Conservation (phyloP, 805 yeast species). For the Brettanomyces custersianus region DNA sequence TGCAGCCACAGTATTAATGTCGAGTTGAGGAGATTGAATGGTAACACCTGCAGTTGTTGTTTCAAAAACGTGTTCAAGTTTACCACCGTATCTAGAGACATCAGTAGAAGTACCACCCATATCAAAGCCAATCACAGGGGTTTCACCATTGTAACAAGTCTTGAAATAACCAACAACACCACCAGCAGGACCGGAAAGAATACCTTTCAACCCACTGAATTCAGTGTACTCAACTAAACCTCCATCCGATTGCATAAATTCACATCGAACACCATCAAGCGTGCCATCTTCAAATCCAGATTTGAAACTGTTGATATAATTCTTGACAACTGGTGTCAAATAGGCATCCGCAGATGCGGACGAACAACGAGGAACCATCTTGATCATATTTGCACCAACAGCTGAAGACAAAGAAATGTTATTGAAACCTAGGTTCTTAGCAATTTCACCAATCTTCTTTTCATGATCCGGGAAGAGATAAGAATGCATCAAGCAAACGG, state of each 20-base stretch:
- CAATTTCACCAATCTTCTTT: constrained; percentile 45
- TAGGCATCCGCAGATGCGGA: constrained; percentile 79
- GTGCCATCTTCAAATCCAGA: constrained; percentile 50
- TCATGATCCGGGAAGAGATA: constrained; percentile 72
- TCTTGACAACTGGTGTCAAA: constrained; percentile 67
- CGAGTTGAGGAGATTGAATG: constrained; percentile 77
- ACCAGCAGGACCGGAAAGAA: constrained; percentile 95
- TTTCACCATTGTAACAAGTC: constrained; percentile 56
- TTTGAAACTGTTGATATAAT: constrained; percentile 53
- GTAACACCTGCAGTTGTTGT: constrained; percentile 78
- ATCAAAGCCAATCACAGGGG: constrained; percentile 71
- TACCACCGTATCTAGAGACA: constrained; percentile 67
- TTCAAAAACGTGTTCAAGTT: constrained; percentile 71
- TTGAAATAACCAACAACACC: constrained; percentile 91
- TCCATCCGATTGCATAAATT: constrained; percentile 96
- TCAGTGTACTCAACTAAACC: constrained; percentile 79
- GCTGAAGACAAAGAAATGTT: constrained; percentile 62
- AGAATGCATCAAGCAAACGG: constrained; percentile 64
- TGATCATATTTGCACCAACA: constrained; percentile 67
- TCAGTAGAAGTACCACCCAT: constrained; percentile 93
- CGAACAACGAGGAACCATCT: constrained; percentile 64
- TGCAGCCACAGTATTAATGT: constrained; percentile 76
- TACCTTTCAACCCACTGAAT: constrained; percentile 83
- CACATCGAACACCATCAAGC: constrained; percentile 37
- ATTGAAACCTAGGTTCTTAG: constrained; percentile 54